phyloP scores from a whole-genome alignment of 352 stramenopile genomes.

The Globisporangium abappressorium region DNA sequence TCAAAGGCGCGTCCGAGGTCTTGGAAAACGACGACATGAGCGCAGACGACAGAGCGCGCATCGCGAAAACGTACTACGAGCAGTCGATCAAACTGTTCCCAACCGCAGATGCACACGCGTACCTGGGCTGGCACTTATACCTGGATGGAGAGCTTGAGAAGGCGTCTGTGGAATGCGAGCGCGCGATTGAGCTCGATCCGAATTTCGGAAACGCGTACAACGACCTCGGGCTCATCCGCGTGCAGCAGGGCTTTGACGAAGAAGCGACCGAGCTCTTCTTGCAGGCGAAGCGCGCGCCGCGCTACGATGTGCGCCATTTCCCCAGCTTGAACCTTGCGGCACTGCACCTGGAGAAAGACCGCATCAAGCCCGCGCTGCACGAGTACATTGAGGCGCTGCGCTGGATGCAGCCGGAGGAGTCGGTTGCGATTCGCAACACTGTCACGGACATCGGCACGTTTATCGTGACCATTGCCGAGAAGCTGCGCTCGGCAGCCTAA shows the following conservation, averaged over 20 bases:
- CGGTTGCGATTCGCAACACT: conserved; percentile 59
- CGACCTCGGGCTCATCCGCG: conserved; percentile 61
- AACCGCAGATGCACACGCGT: conserved; percentile 67
- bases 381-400: conserved; percentile 76
- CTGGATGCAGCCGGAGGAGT: conserved; percentile 60
- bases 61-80: conserved; percentile 65
- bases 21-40: conserved; percentile 41
- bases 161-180: conserved; percentile 51
- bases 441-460: conserved; percentile 65
- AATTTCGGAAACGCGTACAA: conserved; percentile 73
- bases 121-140: conserved; percentile 67
- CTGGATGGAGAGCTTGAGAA: conserved; percentile 54
- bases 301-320: conserved; percentile 71
- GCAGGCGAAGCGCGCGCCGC: conserved; percentile 54
- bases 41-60: conserved; percentile 42
- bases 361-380: conserved; percentile 58
- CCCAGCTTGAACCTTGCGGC: conserved; percentile 63
- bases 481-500: conserved; percentile 23
- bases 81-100: conserved; percentile 65
- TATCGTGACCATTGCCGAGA: conserved; percentile 49
- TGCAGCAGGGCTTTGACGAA: conserved; percentile 53
- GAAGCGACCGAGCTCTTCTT: conserved; percentile 57
- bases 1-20: conserved; percentile 46
- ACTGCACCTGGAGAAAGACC: conserved; percentile 60
- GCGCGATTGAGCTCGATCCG: conserved; percentile 65